phyloP scores from a whole-genome alignment of 352 stramenopile species.

The Globisporangium recalcitrans region DNA sequence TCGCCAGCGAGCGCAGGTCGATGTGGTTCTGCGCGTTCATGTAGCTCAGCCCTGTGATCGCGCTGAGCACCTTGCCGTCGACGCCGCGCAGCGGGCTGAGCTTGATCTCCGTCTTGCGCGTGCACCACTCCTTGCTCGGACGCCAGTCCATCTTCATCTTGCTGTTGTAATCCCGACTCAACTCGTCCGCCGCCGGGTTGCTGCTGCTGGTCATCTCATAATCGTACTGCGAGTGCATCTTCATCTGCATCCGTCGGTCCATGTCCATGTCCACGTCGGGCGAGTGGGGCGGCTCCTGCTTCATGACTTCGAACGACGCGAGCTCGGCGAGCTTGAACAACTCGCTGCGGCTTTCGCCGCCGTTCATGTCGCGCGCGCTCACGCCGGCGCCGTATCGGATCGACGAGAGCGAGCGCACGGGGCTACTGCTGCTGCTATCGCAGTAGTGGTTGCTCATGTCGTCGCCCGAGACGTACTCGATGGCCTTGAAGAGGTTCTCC shows the following conservation, averaged over 20 bases:
- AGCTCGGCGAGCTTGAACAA: constrained; percentile 74
- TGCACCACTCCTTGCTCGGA: constrained; percentile 47
- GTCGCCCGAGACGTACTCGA: constrained; percentile 59
- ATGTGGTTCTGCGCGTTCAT: constrained; percentile 45
- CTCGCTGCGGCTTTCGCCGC: constrained; percentile 33
- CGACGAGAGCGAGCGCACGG: constrained; percentile 31
- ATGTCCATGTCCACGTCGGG: constrained; percentile 9
- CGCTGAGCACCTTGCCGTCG: constrained; percentile 41
- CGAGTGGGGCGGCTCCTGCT: constrained; percentile 37
- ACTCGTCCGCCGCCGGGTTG: constrained; percentile 10
- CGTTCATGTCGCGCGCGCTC: constrained; percentile 17
- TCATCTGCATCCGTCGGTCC: constrained; percentile 3
- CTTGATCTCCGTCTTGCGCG: constrained; percentile 55
- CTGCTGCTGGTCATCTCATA: constrained; percentile 11
- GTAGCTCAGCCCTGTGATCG: constrained; percentile 43
- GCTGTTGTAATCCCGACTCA: neutral
- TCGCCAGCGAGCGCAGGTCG: constrained; percentile 16
- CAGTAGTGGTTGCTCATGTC: constrained; percentile 31
- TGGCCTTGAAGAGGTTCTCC: constrained; percentile 55
- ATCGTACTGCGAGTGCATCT: constrained; percentile 9
- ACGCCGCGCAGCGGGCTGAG: constrained; percentile 49
- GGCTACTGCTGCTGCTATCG: constrained; percentile 21
- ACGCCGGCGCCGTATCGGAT: constrained; percentile 18
- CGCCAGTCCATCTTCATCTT: constrained; percentile 26
- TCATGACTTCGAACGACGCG: constrained; percentile 73